phyloP scores from a whole-genome alignment of 331 rosid genomes.

The Acacia concinna region DNA sequence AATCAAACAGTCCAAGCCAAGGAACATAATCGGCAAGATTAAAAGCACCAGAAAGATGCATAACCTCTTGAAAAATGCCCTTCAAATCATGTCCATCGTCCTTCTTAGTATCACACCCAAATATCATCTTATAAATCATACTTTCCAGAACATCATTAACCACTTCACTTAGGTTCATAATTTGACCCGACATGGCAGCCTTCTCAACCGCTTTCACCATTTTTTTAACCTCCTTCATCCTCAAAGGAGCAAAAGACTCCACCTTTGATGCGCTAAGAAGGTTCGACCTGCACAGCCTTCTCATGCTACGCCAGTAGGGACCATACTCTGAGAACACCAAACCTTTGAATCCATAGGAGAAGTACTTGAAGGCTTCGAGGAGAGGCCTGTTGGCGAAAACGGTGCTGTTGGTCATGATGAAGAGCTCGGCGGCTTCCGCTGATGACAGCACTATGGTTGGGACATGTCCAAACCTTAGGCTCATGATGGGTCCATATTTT shows the following conservation, averaged over 20 bases:
- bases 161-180: background rate
- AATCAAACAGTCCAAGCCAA: constrained; percentile 7
- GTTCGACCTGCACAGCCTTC: background rate
- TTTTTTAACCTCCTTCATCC: constrained; percentile 12
- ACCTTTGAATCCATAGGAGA: constrained; percentile 15
- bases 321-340: constrained; percentile 3
- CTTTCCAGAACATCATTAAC: background rate
- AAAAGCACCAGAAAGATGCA: background rate
- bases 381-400: background rate
- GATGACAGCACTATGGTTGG: constrained; percentile 7
- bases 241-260: constrained; percentile 4
- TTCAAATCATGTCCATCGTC: background rate
- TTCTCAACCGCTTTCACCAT: background rate
- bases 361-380: background rate
- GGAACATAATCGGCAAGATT: constrained; percentile 20
- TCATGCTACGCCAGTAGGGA: constrained; percentile 4
- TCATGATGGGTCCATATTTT: constrained; percentile 6
- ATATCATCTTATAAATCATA: constrained; percentile 5
- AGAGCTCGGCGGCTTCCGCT: background rate
- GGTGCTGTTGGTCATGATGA: background rate
- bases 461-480: background rate
- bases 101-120: background rate
- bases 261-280: constrained; percentile 7
- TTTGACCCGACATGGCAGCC: background rate
- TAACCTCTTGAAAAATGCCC: constrained; percentile 1